These are phyloP conservation scores for Gossypium davidsonii DNA, from an alignment of 441 rosid species.

Conservation along the genomic window DNA sequence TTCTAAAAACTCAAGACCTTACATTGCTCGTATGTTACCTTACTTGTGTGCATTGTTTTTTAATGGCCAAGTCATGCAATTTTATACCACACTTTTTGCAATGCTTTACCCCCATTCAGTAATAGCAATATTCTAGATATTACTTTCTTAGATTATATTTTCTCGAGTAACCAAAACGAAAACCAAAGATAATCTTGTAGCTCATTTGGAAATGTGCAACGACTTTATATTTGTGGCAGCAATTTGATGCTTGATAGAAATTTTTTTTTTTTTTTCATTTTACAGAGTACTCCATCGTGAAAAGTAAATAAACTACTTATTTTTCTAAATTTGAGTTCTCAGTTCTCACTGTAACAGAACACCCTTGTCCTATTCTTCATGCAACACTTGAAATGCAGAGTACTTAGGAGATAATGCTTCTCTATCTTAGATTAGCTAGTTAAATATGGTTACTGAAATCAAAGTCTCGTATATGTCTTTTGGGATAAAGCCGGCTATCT, in stretches of 20 bases:
- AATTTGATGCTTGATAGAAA: neutral
- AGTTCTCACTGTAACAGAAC: neutral
- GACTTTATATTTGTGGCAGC: neutral
- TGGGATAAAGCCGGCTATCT: neutral
- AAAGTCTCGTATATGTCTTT: neutral
- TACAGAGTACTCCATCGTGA: neutral
- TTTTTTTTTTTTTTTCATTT: neutral
- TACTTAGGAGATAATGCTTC: neutral
- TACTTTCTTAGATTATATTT: neutral
- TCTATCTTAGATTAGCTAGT: neutral
- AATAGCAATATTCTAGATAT: neutral
- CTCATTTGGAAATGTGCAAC: neutral
- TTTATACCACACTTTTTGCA: neutral
- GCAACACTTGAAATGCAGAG: neutral
- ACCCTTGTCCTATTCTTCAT: neutral
- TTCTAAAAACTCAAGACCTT: constrained; percentile 5
- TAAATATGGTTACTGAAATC: neutral
- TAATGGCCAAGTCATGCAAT: constrained; percentile 13
- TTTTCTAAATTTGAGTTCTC: constrained; percentile 1
- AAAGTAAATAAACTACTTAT: neutral
- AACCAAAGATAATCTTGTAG: neutral
- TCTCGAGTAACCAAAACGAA: neutral
- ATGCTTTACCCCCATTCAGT: neutral
- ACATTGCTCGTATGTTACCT: neutral
- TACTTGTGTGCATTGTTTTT: neutral